Evolutionary conservation across 495 filamentous ascomycete species (phyloP).

Genomic region (Amorphotheca resinae): DNA sequence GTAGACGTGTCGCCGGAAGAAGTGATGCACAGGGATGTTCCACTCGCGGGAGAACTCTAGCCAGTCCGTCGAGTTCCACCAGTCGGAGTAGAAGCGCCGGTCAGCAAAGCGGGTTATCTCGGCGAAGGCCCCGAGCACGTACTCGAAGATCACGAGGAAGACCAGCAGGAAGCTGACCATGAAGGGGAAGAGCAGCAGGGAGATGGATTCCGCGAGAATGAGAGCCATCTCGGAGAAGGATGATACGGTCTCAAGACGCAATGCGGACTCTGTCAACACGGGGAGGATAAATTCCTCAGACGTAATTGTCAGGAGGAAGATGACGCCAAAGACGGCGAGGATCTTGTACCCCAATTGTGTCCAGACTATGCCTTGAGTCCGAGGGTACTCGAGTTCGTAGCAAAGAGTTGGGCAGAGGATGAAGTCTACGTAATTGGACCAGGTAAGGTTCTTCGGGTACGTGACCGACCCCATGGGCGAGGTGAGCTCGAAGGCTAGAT

Average conservation of each 20-base stretch:
- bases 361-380: slow-evolving; percentile 62
- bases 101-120: slow-evolving; percentile 93
- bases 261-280: slow-evolving; percentile 64
- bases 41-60: slow-evolving; percentile 95
- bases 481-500: slow-evolving; percentile 79
- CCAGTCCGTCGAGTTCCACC: slow-evolving; percentile 87
- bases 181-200: slow-evolving; percentile 88
- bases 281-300: slow-evolving; percentile 95
- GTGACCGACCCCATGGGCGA: slow-evolving; percentile 80
- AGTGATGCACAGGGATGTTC: slow-evolving; percentile 98
- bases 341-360: slow-evolving; percentile 74
- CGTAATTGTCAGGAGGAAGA: slow-evolving; percentile 83
- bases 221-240: slow-evolving; percentile 55
- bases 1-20: slow-evolving; percentile 92
- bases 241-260: slow-evolving; percentile 45
- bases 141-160: slow-evolving; percentile 96
- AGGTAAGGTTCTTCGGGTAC: slow-evolving; percentile 80
- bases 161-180: slow-evolving; percentile 93
- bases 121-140: slow-evolving; percentile 85
- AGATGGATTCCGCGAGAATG: slow-evolving; percentile 84
- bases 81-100: slow-evolving; percentile 92
- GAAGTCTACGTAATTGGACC: slow-evolving; percentile 74
- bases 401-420: slow-evolving; percentile 89
- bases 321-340: slow-evolving; percentile 87
- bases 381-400: slow-evolving; percentile 95